phyloP scores from a whole-genome alignment of 768 basidiomycete genomes.

The Daedaleopsis nitida region DNA sequence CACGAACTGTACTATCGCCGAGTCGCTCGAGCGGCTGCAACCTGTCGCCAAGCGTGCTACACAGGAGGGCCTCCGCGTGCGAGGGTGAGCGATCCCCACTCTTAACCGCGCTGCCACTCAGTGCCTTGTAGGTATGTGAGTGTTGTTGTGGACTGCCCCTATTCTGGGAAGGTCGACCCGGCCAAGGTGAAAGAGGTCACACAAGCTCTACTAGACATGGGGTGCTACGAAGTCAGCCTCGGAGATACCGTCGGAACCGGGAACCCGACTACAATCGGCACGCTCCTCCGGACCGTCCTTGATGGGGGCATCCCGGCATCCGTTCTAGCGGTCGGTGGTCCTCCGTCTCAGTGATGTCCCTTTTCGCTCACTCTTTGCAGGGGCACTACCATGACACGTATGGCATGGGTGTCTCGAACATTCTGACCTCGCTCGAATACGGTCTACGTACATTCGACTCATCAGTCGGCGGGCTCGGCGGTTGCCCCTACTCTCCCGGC shows the following conservation, averaged over 20 bases:
- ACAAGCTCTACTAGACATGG: slow-evolving; percentile 78
- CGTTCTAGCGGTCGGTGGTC: slow-evolving; percentile 64
- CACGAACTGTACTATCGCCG: slow-evolving; percentile 72
- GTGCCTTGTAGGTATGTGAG: slow-evolving; percentile 69
- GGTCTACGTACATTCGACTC: slow-evolving; percentile 85
- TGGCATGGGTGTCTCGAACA: slow-evolving; percentile 80
- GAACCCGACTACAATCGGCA: slow-evolving; percentile 65
- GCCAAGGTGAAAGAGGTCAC: slow-evolving; percentile 67
- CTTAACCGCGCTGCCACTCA: background rate
- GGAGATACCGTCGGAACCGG: slow-evolving; percentile 93
- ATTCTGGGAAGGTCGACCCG: slow-evolving; percentile 74
- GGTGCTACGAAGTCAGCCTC: slow-evolving; percentile 90
- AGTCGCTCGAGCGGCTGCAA: slow-evolving; percentile 66
- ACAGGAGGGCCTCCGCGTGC: slow-evolving; percentile 65
- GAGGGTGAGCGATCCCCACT: slow-evolving; percentile 49
- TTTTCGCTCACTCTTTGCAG: background rate
- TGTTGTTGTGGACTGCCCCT: slow-evolving; percentile 83
- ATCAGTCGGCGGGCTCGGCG: slow-evolving; percentile 87
- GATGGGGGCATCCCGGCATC: slow-evolving; percentile 58
- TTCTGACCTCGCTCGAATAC: slow-evolving; percentile 65
- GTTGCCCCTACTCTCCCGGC: slow-evolving; percentile 95
- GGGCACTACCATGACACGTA: slow-evolving; percentile 88
- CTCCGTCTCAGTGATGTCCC: background rate
- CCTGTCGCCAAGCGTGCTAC: slow-evolving; percentile 63
- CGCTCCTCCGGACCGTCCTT: slow-evolving; percentile 72